Evolutionary conservation across 306 rosid species (phyloP).

Genomic region (Castanospermum australe): DNA sequence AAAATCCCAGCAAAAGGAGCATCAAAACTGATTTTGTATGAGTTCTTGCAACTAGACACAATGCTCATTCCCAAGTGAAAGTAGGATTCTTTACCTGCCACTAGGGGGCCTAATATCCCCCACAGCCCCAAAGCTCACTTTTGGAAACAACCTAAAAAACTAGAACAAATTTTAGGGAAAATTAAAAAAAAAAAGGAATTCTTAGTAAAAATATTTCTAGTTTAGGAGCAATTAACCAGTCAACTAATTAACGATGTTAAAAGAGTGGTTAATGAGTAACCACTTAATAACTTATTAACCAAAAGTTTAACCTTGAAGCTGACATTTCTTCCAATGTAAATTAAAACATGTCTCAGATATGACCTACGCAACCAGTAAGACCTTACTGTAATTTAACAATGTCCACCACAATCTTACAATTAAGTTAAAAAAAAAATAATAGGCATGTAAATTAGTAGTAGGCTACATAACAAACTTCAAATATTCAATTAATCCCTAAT

Average conservation of each 20-base stretch:
- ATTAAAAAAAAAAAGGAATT: too few relatives aligned
- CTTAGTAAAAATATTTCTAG: too few relatives aligned
- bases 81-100: neutral
- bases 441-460: neutral
- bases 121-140: neutral
- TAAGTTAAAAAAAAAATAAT: neutral
- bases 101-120: neutral
- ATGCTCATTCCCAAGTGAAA: neutral
- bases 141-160: neutral
- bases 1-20: neutral
- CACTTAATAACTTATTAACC: neutral
- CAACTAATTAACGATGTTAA: neutral
- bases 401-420: neutral
- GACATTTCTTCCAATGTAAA: constrained; percentile 1
- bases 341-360: neutral
- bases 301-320: neutral
- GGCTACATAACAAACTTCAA: neutral
- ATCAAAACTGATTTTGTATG: neutral
- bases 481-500: neutral
- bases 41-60: neutral
- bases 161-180: neutral
- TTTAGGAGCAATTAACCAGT: too few relatives aligned
- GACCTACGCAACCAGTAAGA: constrained; percentile 10
- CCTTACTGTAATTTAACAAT: neutral
- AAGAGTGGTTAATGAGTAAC: neutral